Base-by-base conservation (phyloP, 1,139 yeast species). In the Starmera stellimalicola region DNA sequence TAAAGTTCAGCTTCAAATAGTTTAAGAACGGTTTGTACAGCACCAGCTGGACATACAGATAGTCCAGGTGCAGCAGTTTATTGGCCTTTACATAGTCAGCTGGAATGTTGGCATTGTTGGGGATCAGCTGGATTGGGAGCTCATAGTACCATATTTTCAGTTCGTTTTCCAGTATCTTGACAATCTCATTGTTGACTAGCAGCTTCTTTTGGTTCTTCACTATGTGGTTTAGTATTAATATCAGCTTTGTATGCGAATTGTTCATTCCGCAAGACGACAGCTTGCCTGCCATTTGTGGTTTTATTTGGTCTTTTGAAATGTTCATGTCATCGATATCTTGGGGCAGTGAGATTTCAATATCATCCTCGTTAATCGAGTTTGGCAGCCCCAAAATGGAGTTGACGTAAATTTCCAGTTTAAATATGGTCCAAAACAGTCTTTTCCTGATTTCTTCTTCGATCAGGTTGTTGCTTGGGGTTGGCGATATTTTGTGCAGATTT, bases 301-400 rank as follows among this genome's bases (percentile, higher is more conserved):
- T 43, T 35, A 47, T 51, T 1, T 47, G 50, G 3, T 50, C 61
- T 31, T 76, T 71, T 1, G 94, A 83, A 36, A 84, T 75, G 51
- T 79, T 77, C 44, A 81, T 88, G 54, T 87, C 96, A 50, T 85
- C 95, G 29, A 85, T 62, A 48, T 85, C 95, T 27, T 68, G 67
- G 61, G 14, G 95, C 88, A 48, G 62, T 37, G 79, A 87, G 52
- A 84, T 95, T 55, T 84, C 94, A 45, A 83, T 78, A 45, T 85
- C 94, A 43, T 75, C 82, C 46, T 81, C 88, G 44, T 52, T 48
- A 11, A 58, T 41, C n/a, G 58, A 52, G 20, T 51, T 63, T 0
- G 96, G 96, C 33, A 87, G 62, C 1, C 95, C 95, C 43, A 87
- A 56, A 60, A 87, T 75, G 5, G 94, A 82, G 54, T 83, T 84